These are phyloP conservation scores for Colletotrichum sansevieriae DNA, from an alignment of 2,329 filamentous ascomycete genomes.

Conservation along the genomic window DNA sequence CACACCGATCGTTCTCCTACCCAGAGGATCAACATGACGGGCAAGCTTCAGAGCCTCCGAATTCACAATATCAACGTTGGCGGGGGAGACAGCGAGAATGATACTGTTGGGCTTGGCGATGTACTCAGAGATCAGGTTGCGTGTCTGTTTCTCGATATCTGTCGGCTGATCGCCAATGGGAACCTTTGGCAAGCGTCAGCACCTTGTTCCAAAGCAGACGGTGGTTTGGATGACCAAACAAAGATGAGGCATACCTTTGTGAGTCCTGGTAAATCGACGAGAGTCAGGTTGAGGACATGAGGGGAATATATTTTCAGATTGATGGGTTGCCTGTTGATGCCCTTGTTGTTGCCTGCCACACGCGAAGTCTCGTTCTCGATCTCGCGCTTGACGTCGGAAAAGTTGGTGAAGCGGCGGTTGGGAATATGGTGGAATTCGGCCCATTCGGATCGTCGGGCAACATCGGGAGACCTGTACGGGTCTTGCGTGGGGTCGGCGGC, in stretches of 20 bases:
- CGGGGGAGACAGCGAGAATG: conserved; percentile 94
- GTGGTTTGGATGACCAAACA: not conserved
- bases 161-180: conserved; percentile 97
- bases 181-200: conserved; percentile 66
- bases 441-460: conserved; percentile 79
- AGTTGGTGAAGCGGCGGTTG: conserved; percentile 89
- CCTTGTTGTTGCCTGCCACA: conserved; percentile 95
- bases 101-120: conserved; percentile 99
- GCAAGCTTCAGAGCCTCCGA: conserved; percentile 97
- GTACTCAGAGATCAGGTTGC: conserved; percentile 96
- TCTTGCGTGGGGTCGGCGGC: conserved; percentile 74
- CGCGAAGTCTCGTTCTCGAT: conserved; percentile 97
- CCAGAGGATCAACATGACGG: conserved; percentile 94
- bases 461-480: conserved; percentile 82
- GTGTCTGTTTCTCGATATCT: conserved; percentile 98
- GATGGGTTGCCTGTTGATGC: conserved; percentile 96
- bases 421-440: conserved; percentile 97
- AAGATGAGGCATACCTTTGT: conserved; percentile 77
- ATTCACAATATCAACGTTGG: conserved; percentile 98
- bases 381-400: conserved; percentile 92
- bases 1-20: conserved; percentile 94
- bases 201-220: not conserved
- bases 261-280: conserved; percentile 94
- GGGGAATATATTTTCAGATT: conserved; percentile 99
- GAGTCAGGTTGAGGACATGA: conserved; percentile 93